A percentile compares a stretch with the other conserved stretches of the same genome.
Conservation (phyloP, 2,329 filamentous ascomycete species). For the Exophiala xenobiotica region DNA sequence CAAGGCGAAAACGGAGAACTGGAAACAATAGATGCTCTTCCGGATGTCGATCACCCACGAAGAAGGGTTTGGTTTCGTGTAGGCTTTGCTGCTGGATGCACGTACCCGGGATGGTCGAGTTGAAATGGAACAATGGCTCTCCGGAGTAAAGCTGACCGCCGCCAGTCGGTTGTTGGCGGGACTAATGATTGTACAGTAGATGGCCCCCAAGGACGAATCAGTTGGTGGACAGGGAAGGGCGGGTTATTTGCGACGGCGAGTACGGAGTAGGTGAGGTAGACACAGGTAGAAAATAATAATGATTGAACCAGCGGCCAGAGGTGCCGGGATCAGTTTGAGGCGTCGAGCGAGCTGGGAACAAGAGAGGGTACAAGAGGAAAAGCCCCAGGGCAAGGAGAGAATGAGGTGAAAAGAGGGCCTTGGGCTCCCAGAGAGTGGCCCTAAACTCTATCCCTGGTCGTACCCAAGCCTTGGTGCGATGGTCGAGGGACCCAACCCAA, state of each 20-base stretch:
- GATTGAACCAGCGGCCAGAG: too few species aligned
- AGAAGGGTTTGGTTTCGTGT: background rate
- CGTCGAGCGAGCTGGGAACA: background rate
- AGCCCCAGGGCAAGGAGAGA: background rate
- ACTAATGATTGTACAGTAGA: too few species aligned
- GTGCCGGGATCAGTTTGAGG: background rate
- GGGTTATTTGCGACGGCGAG: too few species aligned
- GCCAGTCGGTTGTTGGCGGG: too few species aligned
- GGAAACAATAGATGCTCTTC: conserved; percentile 1
- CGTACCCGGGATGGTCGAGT: background rate
- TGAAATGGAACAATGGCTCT: too few species aligned
- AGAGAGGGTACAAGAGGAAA: background rate
- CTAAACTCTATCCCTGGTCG: background rate
- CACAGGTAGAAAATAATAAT: too few species aligned
- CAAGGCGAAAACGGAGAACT: conserved; percentile 1
- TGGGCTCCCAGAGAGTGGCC: background rate
- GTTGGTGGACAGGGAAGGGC: too few species aligned
- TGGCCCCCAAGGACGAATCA: too few species aligned
- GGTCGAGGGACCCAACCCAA: background rate
- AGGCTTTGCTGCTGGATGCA: background rate
- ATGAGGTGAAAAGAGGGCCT: background rate
- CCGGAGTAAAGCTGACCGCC: too few species aligned
- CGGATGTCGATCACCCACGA: background rate
- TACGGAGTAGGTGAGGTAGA: too few species aligned
- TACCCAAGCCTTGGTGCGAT: background rate